Evolutionary conservation across 2,329 filamentous ascomycete species (phyloP).

Genomic region (Colletotrichum sp.): DNA sequence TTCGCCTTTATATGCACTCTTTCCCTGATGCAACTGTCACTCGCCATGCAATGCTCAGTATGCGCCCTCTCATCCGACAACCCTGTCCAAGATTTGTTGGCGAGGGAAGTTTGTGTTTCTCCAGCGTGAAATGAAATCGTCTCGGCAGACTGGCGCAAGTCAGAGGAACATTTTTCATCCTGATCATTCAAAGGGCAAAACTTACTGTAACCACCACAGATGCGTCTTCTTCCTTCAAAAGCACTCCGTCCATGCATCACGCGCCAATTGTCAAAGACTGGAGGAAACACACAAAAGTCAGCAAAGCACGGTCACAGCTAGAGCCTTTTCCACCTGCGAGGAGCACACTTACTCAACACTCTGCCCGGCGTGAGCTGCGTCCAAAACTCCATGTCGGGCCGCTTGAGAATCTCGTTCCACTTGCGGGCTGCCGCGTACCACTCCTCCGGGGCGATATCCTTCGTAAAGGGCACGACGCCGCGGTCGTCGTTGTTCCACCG

Average conservation of each 20-base stretch:
- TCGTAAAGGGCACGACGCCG: conserved; percentile 66
- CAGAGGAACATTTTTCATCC: neutral
- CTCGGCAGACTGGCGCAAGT: conserved; percentile 67
- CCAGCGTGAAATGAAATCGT: conserved; percentile 82
- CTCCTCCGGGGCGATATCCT: conserved; percentile 48
- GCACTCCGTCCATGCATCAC: conserved; percentile 85
- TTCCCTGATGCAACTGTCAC: neutral
- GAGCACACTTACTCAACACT: conserved; percentile 68
- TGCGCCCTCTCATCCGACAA: conserved; percentile 9
- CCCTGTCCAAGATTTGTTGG: conserved; percentile 44
- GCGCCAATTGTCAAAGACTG: conserved; percentile 96
- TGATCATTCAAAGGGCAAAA: conserved; percentile 25
- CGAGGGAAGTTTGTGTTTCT: conserved; percentile 70
- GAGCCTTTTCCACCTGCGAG: neutral
- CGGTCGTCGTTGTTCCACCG: conserved; percentile 96
- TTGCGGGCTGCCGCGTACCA: conserved; percentile 86
- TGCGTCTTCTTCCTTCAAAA: conserved; percentile 83
- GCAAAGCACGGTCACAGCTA: neutral
- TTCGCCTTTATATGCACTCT: neutral
- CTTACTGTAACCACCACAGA: conserved; percentile 92
- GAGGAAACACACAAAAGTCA: conserved; percentile 15
- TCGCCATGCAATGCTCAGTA: neutral
- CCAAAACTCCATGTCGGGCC: conserved; percentile 74
- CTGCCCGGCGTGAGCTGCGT: conserved; percentile 81
- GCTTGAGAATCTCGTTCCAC: conserved; percentile 74